Conservation (phyloP, 371 early-diverging fungal species). For the Rhizopus stolonifer region DNA sequence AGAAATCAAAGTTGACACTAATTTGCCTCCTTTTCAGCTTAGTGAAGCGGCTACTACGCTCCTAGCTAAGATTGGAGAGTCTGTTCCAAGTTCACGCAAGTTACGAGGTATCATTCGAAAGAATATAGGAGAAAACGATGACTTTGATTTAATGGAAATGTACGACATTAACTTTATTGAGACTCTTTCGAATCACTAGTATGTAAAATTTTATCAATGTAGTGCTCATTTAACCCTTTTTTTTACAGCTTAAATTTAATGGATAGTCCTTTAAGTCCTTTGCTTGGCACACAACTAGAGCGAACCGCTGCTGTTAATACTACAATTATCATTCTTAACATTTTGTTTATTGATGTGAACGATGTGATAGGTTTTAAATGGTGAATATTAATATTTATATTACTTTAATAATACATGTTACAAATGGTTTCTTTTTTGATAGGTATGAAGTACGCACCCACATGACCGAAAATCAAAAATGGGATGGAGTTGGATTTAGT, state of each 20-base stretch:
- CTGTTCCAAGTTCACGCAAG: not conserved
- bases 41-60: conserved; percentile 3
- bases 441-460: conserved; percentile 6
- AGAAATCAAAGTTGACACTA: not conserved
- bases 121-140: not conserved
- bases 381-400: conserved; percentile 3
- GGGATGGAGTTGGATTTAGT: conserved; percentile 3
- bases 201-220: too few species aligned
- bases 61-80: not conserved
- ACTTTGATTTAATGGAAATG: not conserved
- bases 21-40: not conserved
- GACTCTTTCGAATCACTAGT: not conserved
- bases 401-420: conserved; percentile 4
- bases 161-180: conserved; percentile 3
- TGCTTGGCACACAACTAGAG: too few species aligned
- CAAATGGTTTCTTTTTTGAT: conserved; percentile 3
- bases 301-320: too few species aligned
- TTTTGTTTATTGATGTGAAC: too few species aligned
- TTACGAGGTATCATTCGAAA: not conserved
- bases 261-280: too few species aligned
- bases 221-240: too few species aligned
- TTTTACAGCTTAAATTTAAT: too few species aligned
- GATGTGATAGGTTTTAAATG: too few species aligned
- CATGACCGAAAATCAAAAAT: conserved; percentile 2
- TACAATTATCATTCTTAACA: too few species aligned